Evolutionary conservation across 169 alveolate genomes (phyloP).

Genomic region (Plasmodium malariae): DNA sequence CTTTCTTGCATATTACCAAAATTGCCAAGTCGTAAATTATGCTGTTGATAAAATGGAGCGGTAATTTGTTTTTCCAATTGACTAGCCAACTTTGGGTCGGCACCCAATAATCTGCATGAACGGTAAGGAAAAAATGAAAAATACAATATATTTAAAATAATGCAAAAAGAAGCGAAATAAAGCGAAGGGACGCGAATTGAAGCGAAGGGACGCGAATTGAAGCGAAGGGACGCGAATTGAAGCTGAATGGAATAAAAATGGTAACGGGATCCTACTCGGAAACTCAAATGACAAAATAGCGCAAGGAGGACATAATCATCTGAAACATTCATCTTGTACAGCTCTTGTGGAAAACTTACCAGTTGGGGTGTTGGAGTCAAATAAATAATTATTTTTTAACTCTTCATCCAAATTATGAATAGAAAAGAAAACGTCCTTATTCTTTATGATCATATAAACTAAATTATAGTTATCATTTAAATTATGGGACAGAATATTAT

Average conservation of each 20-base stretch:
- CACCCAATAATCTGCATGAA: conserved; percentile 63
- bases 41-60: conserved; percentile 48
- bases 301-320: too few species aligned
- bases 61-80: conserved; percentile 66
- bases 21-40: conserved; percentile 71
- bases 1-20: conserved; percentile 28
- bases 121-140: conserved; percentile 3
- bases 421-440: conserved; percentile 55
- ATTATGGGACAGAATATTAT: conserved; percentile 66
- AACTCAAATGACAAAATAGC: too few species aligned
- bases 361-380: conserved; percentile 13
- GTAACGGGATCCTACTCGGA: too few species aligned
- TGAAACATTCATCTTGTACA: too few species aligned
- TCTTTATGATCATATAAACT: conserved; percentile 63
- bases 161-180: background rate
- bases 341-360: conserved; percentile 7
- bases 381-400: conserved; percentile 26
- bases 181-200: too few species aligned
- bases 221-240: too few species aligned
- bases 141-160: background rate
- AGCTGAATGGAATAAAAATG: too few species aligned
- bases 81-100: conserved; percentile 73
- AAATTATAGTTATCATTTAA: conserved; percentile 68
- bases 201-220: too few species aligned
- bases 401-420: conserved; percentile 49